phyloP scores from a whole-genome alignment of 2,329 filamentous ascomycete genomes.

The Colletotrichum magnum region DNA sequence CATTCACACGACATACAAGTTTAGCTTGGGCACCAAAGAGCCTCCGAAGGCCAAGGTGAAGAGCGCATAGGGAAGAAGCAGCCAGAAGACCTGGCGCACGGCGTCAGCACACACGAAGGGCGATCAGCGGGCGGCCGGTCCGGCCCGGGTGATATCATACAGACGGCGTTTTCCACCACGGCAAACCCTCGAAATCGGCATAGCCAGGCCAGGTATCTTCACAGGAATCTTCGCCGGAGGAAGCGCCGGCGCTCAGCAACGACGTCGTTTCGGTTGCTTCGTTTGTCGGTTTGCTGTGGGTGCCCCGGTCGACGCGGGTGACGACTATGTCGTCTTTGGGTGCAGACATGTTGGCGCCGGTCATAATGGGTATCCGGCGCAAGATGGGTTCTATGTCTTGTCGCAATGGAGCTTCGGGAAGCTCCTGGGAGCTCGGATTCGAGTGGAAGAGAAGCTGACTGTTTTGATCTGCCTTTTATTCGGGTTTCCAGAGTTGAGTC shows the following conservation, averaged over 20 bases:
- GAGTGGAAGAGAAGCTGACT: background rate
- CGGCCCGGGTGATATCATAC: constrained; percentile 55
- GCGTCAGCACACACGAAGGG: constrained; percentile 44
- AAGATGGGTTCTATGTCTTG: background rate
- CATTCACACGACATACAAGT: constrained; percentile 67
- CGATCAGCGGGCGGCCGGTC: constrained; percentile 17
- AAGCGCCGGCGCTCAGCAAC: constrained; percentile 53
- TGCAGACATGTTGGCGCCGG: constrained; percentile 29
- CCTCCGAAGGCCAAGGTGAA: constrained; percentile 91
- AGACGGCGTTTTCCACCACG: constrained; percentile 75
- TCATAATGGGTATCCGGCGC: background rate
- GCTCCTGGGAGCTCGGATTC: background rate
- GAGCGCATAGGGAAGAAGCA: constrained; percentile 83
- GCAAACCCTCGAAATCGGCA: constrained; percentile 71
- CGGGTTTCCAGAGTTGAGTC: background rate
- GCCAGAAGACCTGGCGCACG: constrained; percentile 79
- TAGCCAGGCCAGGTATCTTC: constrained; percentile 62
- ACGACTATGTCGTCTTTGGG: constrained; percentile 37
- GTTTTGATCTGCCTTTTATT: background rate
- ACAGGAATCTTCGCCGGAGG: constrained; percentile 37
- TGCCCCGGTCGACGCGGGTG: constrained; percentile 32
- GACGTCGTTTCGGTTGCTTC: constrained; percentile 53
- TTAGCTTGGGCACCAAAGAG: constrained; percentile 87
- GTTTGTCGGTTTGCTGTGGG: constrained; percentile 23
- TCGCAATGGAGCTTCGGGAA: constrained; percentile 4